Evolutionary conservation across 371 early-diverging fungal genomes (phyloP).

Genomic region (Entomophthora muscae): DNA sequence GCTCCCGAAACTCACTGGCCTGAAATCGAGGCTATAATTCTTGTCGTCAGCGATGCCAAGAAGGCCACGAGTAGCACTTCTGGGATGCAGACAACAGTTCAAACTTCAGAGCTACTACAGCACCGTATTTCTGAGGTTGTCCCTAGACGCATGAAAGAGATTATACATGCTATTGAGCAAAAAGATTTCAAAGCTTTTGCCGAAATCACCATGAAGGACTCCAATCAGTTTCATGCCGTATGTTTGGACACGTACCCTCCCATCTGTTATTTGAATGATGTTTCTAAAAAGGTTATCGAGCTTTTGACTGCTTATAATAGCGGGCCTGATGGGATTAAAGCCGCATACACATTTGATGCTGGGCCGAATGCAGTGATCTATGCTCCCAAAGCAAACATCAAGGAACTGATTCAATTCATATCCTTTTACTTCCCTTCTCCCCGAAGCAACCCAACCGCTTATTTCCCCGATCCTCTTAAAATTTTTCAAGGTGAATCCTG

Average conservation of each 20-base stretch:
- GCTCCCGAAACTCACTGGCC: slow-evolving; percentile 88
- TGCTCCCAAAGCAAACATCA: slow-evolving; percentile 55
- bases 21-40: slow-evolving; percentile 81
- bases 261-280: slow-evolving; percentile 88
- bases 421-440: slow-evolving; percentile 76
- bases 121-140: slow-evolving; percentile 69
- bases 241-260: slow-evolving; percentile 89
- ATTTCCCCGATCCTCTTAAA: slow-evolving; percentile 44
- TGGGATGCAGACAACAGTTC: slow-evolving; percentile 94
- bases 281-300: slow-evolving; percentile 73
- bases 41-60: slow-evolving; percentile 80
- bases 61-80: slow-evolving; percentile 84
- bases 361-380: slow-evolving; percentile 98
- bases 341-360: slow-evolving; percentile 87
- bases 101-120: slow-evolving; percentile 71
- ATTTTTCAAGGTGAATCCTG: slow-evolving; percentile 16
- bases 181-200: slow-evolving; percentile 85
- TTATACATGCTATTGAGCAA: slow-evolving; percentile 67
- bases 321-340: slow-evolving; percentile 35
- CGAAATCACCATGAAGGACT: slow-evolving; percentile 90
- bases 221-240: slow-evolving; percentile 97
- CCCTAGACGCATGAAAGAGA: slow-evolving; percentile 69
- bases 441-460: slow-evolving; percentile 16
- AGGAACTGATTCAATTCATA: slow-evolving; percentile 63
- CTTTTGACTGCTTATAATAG: slow-evolving; percentile 74